Evolutionary conservation across 2,329 filamentous ascomycete genomes (phyloP).

Genomic region (Dendryphion nanum): DNA sequence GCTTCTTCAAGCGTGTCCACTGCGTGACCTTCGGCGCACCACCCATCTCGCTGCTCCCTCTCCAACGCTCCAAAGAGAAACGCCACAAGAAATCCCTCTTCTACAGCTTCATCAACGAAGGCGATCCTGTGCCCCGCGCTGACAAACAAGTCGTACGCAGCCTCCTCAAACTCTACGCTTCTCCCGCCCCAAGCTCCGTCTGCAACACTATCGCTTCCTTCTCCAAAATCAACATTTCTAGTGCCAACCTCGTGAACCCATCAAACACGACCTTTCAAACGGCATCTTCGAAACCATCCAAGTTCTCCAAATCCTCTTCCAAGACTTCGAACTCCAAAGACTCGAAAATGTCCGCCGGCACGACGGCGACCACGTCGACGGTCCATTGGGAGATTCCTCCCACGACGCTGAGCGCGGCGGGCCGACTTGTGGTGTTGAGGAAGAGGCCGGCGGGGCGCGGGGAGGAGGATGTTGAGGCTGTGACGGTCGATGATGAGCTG

Average conservation of each 20-base stretch:
- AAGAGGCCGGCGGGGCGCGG: conserved; percentile 39
- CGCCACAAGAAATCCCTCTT: conserved; percentile 66
- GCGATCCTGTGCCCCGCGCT: conserved; percentile 75
- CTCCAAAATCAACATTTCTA: conserved; percentile 27
- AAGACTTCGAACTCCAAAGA: conserved; percentile 12
- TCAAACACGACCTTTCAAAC: conserved; percentile 25
- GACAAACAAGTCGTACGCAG: conserved; percentile 74
- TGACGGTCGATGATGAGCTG: conserved; percentile 65
- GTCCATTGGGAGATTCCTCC: conserved; percentile 63
- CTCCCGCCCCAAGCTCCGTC: conserved; percentile 51
- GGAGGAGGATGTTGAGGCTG: conserved; percentile 61
- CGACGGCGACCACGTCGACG: conserved; percentile 1
- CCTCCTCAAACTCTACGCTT: conserved; percentile 68
- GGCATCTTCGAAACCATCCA: conserved; percentile 4
- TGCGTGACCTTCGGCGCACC: conserved; percentile 86
- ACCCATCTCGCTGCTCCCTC: conserved; percentile 69
- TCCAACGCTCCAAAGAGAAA: conserved; percentile 55
- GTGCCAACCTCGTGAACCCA: conserved; percentile 11
- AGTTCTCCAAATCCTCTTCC: conserved; percentile 6
- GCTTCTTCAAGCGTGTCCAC: conserved; percentile 74
- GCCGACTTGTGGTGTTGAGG: conserved; percentile 63
- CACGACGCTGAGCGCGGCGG: conserved; percentile 67
- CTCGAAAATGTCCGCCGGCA: conserved; percentile 28
- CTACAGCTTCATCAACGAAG: conserved; percentile 79
- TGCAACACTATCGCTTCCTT: conserved; percentile 21